Evolutionary conservation across 306 rosid species (phyloP), one percentile per base, ranked within the genome.

Genomic region (Quercus ilex): DNA sequence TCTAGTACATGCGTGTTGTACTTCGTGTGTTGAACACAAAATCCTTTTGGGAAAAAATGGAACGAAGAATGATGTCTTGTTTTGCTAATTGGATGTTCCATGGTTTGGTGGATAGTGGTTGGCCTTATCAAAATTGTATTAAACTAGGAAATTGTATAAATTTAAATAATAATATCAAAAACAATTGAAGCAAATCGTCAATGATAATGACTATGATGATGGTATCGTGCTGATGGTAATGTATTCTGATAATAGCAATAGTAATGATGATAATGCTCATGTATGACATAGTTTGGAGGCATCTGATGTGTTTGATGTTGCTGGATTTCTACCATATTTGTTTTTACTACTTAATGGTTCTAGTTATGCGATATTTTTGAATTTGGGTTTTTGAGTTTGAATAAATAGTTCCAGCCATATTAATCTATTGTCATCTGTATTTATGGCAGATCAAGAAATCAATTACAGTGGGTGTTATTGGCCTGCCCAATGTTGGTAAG

Each of bases 401-500:
- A 13, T 14, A 65, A 63, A 25, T 55, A 58, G 8, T 62, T 12
- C 14, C 9, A 5, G 69, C 3, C 11, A 17, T 56, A 18, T 76
- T 82, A n/a, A 60, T 73, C 73, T 60, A 5, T 53, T 79, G 69
- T 74, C 77, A 28, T 23, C 69, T 64, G 49, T 81, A 12, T 72
- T 63, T 74, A 41, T 81, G 82, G 53, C 93, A 96, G 99, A 89
- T 96, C 84, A 96, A 96, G 79, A 96, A 84, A 86, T 90, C 98
- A 21, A 96, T 91, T 63, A 96, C 99, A 3, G 98, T 96, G 60
- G 99, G 99, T 74, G 78, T 96, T 69, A 86, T 96, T 76, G 99
- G 98, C 68, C 82, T 96, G 70, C 99, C 99, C 23, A 96, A 96
- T 86, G 99, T 96, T 75, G 99, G 99, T 35, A 96, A 96, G 84